These are phyloP conservation scores for Alternaria rosae DNA, from an alignment of 2,329 filamentous ascomycete species.

Conservation along the genomic window DNA sequence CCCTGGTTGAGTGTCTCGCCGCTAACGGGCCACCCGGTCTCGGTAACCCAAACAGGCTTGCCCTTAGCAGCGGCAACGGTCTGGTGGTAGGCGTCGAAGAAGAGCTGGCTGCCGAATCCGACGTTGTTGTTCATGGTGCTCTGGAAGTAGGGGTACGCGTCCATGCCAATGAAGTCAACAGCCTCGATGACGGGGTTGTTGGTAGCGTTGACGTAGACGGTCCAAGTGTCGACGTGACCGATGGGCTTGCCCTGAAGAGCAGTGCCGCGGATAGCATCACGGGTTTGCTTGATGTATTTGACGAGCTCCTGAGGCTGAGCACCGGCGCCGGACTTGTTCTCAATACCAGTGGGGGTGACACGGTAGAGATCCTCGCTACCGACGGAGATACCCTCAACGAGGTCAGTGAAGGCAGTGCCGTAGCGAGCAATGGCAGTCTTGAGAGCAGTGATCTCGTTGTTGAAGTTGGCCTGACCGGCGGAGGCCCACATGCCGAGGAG, in stretches of 20 bases:
- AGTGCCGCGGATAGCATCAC: conserved; percentile 69
- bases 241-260: conserved; percentile 65
- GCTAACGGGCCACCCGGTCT: conserved; percentile 85
- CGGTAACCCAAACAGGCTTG: conserved; percentile 84
- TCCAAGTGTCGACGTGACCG: conserved; percentile 93
- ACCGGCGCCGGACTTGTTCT: conserved; percentile 69
- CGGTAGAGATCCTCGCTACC: conserved; percentile 77
- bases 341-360: conserved; percentile 71
- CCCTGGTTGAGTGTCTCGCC: conserved; percentile 68
- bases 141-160: conserved; percentile 87
- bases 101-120: conserved; percentile 68
- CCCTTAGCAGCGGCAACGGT: conserved; percentile 66
- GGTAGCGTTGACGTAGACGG: conserved; percentile 69
- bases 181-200: conserved; percentile 75
- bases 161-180: conserved; percentile 81
- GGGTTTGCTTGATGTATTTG: conserved; percentile 74
- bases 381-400: conserved; percentile 83
- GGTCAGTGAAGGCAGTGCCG: conserved; percentile 68
- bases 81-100: conserved; percentile 69
- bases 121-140: conserved; percentile 65
- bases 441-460: conserved; percentile 78
- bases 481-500: conserved; percentile 87
- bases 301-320: conserved; percentile 68
- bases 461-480: conserved; percentile 67
- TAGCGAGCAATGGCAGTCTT: conserved; percentile 73